Base-by-base conservation (phyloP, 129 eudicot genomes). In the Apium graveolens region DNA sequence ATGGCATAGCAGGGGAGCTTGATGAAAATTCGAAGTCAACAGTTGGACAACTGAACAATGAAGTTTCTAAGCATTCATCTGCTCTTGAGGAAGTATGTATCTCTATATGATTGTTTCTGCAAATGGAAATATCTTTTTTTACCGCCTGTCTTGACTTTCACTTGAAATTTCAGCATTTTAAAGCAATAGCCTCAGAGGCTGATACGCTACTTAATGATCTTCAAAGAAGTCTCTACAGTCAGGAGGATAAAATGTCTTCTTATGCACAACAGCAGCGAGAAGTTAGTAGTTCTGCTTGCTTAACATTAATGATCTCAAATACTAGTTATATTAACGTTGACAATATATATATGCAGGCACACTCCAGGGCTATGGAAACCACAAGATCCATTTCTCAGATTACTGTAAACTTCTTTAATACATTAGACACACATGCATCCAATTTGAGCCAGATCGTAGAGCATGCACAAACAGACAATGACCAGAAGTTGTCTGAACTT, bases 161-260 rank as follows among this genome's bases (percentile, higher is more conserved):
- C 57, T 38, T 62, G 4, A 72, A 24, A 42, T 94, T 80, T 90
- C 68, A 96, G 99, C 92, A 87, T 53, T 92, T 96, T 85, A 92
- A 89, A 78, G 89, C 83, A 74, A 90, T 96, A 51, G 90, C 99
- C 76, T 90, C 92, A 29, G 99, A 96, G 88, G 97, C 97, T 80
- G 93, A 96, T 72, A 79, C 79, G 34, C 80, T 96, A 72, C 93
- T 96, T 82, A 71, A 81, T 84, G 96, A 90, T 85, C 95, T 92
- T 77, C 90, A 96, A 96, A 83, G 74, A 45, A 89, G 92, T 81
- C 95, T 96, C 57, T 80, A 86, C 44, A 85, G 69, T 78, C 97
- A 90, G 86, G 95, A 89, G 87, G 86, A 89, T 65, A 96, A 96
- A 76, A 70, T 96, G 84, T 74, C 79, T 41, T 80, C 91, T n/a